Conservation (phyloP, 148 eudicot species). For the Pouteria glomerata region DNA sequence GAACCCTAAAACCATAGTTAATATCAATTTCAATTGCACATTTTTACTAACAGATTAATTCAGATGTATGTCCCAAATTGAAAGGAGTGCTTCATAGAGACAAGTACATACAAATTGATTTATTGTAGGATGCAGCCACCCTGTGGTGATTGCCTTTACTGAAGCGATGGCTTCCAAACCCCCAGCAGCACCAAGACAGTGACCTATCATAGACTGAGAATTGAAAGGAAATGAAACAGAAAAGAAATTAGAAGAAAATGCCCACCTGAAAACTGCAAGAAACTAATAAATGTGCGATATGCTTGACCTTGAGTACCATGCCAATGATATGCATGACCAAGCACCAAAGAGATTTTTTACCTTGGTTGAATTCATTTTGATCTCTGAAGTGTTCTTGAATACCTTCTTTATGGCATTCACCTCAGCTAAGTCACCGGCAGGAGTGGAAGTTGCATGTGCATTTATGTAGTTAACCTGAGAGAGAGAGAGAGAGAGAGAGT, state of each 20-base stretch:
- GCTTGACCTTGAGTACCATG: background rate
- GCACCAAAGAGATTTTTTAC: constrained; percentile 21
- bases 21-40: background rate
- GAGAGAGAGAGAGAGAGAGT: background rate
- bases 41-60: background rate
- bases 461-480: constrained; percentile 89
- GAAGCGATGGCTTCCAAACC: constrained; percentile 98
- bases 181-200: constrained; percentile 97
- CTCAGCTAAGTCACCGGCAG: constrained; percentile 95
- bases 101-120: constrained; percentile 77
- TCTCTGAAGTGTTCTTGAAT: constrained; percentile 78
- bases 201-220: constrained; percentile 94
- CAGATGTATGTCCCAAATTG: background rate
- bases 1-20: background rate
- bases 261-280: background rate
- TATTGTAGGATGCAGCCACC: constrained; percentile 96
- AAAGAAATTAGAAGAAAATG: background rate
- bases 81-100: background rate
- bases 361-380: constrained; percentile 89
- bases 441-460: constrained; percentile 96
- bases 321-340: background rate
- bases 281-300: background rate
- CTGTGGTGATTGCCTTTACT: constrained; percentile 74
- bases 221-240: constrained; percentile 1
- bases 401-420: constrained; percentile 93